Evolutionary conservation across 352 stramenopile species (phyloP).

Genomic region (Phytophthora chlamydospora): DNA sequence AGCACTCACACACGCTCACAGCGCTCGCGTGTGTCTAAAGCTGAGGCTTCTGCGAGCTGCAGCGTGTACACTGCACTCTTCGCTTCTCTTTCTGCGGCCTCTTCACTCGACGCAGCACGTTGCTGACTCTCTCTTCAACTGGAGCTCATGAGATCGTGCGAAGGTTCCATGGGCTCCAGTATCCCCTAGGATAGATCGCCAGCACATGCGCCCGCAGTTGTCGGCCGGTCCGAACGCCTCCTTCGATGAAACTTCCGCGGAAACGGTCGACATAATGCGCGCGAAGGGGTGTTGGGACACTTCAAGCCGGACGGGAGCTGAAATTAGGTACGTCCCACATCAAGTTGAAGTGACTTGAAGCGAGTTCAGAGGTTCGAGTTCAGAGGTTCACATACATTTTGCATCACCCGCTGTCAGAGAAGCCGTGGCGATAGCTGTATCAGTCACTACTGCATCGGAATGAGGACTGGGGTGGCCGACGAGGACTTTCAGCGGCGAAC

Average conservation of each 20-base stretch:
- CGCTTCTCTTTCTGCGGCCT: slow-evolving; percentile 21
- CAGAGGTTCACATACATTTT: no score
- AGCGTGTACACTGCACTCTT: slow-evolving; percentile 1
- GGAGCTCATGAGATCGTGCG: slow-evolving; percentile 22
- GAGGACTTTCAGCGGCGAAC: no score
- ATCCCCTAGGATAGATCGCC: slow-evolving; percentile 6
- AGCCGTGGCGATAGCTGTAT: no score
- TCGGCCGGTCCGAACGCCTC: slow-evolving; percentile 19
- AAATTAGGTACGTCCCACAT: not conserved
- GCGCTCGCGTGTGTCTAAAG: not conserved
- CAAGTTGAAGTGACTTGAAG: slow-evolving; percentile 13
- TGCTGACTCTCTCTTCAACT: slow-evolving; percentile 26
- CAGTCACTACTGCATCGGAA: no score
- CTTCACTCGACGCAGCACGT: not conserved
- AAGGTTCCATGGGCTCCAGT: slow-evolving; percentile 20
- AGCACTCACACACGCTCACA: not conserved
- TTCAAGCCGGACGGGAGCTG: no score
- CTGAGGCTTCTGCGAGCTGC: not conserved
- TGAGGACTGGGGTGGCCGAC: no score
- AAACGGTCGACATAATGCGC: slow-evolving; percentile 22
- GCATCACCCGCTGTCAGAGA: no score
- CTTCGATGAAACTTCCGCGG: slow-evolving; percentile 35
- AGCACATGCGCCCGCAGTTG: slow-evolving; percentile 12
- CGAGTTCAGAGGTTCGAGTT: no score
- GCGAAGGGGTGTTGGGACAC: slow-evolving; percentile 1